Conservation (phyloP, 805 yeast genomes). For the Suhomyces sp. region DNA sequence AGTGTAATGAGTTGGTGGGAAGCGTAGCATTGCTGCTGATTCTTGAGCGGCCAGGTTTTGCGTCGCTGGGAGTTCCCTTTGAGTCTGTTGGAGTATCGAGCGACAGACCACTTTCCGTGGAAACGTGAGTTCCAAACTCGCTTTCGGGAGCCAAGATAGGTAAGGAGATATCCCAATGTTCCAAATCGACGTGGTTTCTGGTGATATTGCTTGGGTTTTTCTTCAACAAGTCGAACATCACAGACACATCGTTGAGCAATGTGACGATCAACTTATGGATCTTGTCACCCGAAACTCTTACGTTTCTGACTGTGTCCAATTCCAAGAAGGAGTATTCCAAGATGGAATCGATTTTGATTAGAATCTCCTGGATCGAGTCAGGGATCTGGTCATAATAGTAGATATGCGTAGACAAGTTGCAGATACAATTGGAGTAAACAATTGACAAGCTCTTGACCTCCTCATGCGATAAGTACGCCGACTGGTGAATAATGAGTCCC, state of each 20-base stretch:
- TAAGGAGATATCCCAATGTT: conserved; percentile 44
- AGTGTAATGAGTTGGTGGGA: background rate
- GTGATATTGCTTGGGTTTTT: conserved; percentile 34
- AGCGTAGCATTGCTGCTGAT: background rate
- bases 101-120: background rate
- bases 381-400: conserved; percentile 85
- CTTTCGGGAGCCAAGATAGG: conserved; percentile 24
- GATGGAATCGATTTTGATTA: conserved; percentile 41
- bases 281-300: conserved; percentile 7
- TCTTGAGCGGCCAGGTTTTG: background rate
- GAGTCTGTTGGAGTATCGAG: conserved; percentile 1
- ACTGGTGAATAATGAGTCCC: conserved; percentile 24
- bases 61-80: background rate
- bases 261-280: conserved; percentile 21
- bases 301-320: background rate
- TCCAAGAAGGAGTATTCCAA: conserved; percentile 14
- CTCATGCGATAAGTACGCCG: conserved; percentile 15
- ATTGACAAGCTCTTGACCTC: conserved; percentile 31
- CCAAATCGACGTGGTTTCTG: conserved; percentile 42
- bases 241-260: conserved; percentile 30
- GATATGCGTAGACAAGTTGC: conserved; percentile 69
- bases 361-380: conserved; percentile 73
- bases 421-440: conserved; percentile 56
- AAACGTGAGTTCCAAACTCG: conserved; percentile 7
- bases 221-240: conserved; percentile 30